Evolutionary conservation across 208 protist genomes (phyloP).

Genomic region (Trypanosomatidae sp.): DNA sequence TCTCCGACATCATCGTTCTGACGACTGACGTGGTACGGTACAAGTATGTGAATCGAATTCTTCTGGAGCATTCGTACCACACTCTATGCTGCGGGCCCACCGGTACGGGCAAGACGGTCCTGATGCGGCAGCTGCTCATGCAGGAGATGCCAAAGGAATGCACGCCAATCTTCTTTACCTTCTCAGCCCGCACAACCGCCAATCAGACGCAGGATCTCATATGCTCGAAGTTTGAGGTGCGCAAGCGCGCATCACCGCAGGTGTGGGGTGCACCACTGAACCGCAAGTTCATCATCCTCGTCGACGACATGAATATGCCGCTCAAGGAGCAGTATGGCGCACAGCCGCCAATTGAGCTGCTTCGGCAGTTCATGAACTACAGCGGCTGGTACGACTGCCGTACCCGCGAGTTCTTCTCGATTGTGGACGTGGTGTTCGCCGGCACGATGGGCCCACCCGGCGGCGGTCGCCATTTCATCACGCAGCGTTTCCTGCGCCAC

Average conservation of each 20-base stretch:
- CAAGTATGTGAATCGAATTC: slow-evolving; percentile 94
- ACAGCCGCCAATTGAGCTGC: slow-evolving; percentile 98
- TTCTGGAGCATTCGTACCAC: slow-evolving; percentile 90
- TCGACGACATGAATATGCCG: slow-evolving; percentile 99
- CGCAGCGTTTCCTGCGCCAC: slow-evolving; percentile 97
- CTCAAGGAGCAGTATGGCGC: slow-evolving; percentile 97
- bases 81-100: slow-evolving; percentile 97
- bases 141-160: slow-evolving; percentile 94
- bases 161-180: slow-evolving; percentile 96
- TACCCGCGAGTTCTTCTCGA: slow-evolving; percentile 93
- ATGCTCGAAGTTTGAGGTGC: slow-evolving; percentile 97
- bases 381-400: slow-evolving; percentile 96
- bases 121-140: slow-evolving; percentile 95
- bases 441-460: slow-evolving; percentile 97
- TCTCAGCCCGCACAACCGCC: slow-evolving; percentile 97
- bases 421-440: slow-evolving; percentile 95
- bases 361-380: slow-evolving; percentile 99
- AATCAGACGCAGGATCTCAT: slow-evolving; percentile 98
- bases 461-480: slow-evolving; percentile 96
- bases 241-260: slow-evolving; percentile 92
- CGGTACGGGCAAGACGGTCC: slow-evolving; percentile 98
- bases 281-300: slow-evolving; percentile 96
- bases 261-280: slow-evolving; percentile 97
- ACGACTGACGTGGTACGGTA: slow-evolving; percentile 97
- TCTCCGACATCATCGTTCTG: slow-evolving; percentile 97